A percentile compares a stretch with the other conserved stretches of the same genome.
These are phyloP conservation scores for Kodamaea alishanica DNA, from an alignment of 1,139 yeast genomes.

Conservation along the genomic window DNA sequence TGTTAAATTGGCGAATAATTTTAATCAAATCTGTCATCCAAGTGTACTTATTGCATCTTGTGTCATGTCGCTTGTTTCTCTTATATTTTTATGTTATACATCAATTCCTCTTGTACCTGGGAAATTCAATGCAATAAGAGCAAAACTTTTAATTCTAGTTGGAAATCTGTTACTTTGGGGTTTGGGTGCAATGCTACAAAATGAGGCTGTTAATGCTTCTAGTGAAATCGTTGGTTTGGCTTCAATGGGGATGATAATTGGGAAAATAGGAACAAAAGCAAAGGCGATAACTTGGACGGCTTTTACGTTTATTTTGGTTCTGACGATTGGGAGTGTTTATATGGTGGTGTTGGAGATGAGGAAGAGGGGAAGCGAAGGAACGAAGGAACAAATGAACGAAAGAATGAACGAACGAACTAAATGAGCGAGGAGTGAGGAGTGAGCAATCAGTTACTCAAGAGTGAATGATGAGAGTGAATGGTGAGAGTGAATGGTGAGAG, in stretches of 20 bases:
- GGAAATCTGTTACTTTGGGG: conserved; percentile 56
- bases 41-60: conserved; percentile 49
- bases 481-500: not conserved
- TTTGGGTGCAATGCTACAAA: conserved; percentile 64
- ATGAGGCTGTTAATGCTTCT: conserved; percentile 54
- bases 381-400: conserved; percentile 1
- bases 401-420: conserved; percentile 1
- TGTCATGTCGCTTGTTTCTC: conserved; percentile 38
- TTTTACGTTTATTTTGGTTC: conserved; percentile 24
- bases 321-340: conserved; percentile 24
- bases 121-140: conserved; percentile 28
- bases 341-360: not conserved
- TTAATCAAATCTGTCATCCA: conserved; percentile 51
- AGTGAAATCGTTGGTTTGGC: conserved; percentile 43
- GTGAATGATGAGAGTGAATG: not conserved
- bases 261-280: conserved; percentile 51
- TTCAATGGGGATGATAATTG: conserved; percentile 48
- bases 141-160: conserved; percentile 34
- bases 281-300: conserved; percentile 26
- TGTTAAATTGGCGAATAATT: conserved; percentile 36
- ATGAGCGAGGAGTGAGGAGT: not conserved
- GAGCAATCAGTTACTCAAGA: not conserved
- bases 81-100: conserved; percentile 41
- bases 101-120: conserved; percentile 50
- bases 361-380: not conserved